A percentile compares a stretch with the other conserved stretches of the same genome.
Conservation (phyloP, 1,284 basidiomycete genomes). For the Ceratobasidium sp. region DNA sequence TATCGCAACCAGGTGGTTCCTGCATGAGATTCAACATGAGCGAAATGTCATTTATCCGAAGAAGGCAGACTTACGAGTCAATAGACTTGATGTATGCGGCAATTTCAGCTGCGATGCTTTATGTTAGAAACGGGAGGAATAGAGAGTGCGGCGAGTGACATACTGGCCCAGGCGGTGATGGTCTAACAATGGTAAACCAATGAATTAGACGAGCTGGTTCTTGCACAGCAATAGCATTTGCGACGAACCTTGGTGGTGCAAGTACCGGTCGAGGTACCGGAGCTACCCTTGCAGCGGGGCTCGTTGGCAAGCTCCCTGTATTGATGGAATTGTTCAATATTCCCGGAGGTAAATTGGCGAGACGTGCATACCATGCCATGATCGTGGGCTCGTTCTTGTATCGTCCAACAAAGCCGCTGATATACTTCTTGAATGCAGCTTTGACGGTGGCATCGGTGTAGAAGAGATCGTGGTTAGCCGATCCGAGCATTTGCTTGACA, state of each 20-base stretch:
- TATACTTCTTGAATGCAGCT: slow-evolving; percentile 57
- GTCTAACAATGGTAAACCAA: not conserved
- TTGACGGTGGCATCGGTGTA: slow-evolving; percentile 38
- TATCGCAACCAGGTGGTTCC: slow-evolving; percentile 38
- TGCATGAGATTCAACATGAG: not conserved
- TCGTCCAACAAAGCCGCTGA: slow-evolving; percentile 56
- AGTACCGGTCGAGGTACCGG: slow-evolving; percentile 24
- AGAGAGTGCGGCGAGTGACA: not conserved
- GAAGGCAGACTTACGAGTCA: slow-evolving; percentile 35
- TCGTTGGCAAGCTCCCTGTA: slow-evolving; percentile 48
- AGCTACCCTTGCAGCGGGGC: slow-evolving; percentile 46
- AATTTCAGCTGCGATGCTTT: slow-evolving; percentile 8
- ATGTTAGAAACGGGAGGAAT: not conserved
- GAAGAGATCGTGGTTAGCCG: slow-evolving; percentile 13
- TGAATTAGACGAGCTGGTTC: not conserved
- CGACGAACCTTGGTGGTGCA: slow-evolving; percentile 33
- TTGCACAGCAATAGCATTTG: not conserved
- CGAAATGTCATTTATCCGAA: not conserved
- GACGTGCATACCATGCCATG: slow-evolving; percentile 55
- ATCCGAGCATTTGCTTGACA: slow-evolving; percentile 51
- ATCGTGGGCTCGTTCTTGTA: slow-evolving; percentile 56
- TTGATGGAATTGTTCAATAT: not conserved
- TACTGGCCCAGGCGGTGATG: slow-evolving; percentile 12
- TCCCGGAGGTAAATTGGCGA: not conserved
- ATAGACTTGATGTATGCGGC: slow-evolving; percentile 50